Percentiles rank a stretch among this genome's conserved stretches.
phyloP scores from a whole-genome alignment of 2,329 filamentous ascomycete genomes.

The Huntiella savannae region DNA sequence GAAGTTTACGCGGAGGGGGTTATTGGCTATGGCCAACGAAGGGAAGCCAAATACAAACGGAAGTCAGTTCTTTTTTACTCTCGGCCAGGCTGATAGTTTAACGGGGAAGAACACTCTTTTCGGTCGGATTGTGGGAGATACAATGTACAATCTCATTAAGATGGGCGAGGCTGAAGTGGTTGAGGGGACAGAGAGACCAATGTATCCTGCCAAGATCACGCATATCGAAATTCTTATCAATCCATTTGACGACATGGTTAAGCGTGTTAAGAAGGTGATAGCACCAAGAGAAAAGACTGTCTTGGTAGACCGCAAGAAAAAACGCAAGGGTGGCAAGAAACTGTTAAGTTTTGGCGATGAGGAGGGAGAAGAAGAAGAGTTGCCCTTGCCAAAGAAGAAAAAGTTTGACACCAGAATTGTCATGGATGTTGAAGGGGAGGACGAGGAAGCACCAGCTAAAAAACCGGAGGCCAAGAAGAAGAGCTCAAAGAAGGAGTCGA shows the following conservation, averaged over 20 bases:
- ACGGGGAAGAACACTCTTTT: conserved; percentile 86
- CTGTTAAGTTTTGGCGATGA: conserved; percentile 63
- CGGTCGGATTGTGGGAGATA: conserved; percentile 78
- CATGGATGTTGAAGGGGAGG: conserved; percentile 28
- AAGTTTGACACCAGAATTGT: conserved; percentile 66
- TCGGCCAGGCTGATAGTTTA: conserved; percentile 69
- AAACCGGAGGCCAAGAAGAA: conserved; percentile 3
- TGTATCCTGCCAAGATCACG: conserved; percentile 69
- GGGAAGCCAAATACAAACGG: conserved; percentile 62
- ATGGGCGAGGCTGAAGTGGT: conserved; percentile 77
- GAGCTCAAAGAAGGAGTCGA: conserved; percentile 2
- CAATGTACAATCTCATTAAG: conserved; percentile 87
- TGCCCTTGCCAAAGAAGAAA: conserved; percentile 49
- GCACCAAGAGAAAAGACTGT: conserved; percentile 22
- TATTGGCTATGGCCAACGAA: conserved; percentile 93
- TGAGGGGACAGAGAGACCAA: conserved; percentile 59
- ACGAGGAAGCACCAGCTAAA: neutral
- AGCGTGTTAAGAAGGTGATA: conserved; percentile 29
- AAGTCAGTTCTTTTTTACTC: conserved; percentile 92
- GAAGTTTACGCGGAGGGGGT: conserved; percentile 77
- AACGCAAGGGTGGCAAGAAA: conserved; percentile 51
- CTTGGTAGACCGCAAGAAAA: conserved; percentile 36
- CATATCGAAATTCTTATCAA: conserved; percentile 60
- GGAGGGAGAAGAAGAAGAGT: conserved; percentile 38
- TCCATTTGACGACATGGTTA: conserved; percentile 66